Percentiles rank a stretch among this genome's conserved stretches.
Evolutionary conservation across 2,329 filamentous ascomycete genomes (phyloP).

Genomic region (Geosmithia flava): DNA sequence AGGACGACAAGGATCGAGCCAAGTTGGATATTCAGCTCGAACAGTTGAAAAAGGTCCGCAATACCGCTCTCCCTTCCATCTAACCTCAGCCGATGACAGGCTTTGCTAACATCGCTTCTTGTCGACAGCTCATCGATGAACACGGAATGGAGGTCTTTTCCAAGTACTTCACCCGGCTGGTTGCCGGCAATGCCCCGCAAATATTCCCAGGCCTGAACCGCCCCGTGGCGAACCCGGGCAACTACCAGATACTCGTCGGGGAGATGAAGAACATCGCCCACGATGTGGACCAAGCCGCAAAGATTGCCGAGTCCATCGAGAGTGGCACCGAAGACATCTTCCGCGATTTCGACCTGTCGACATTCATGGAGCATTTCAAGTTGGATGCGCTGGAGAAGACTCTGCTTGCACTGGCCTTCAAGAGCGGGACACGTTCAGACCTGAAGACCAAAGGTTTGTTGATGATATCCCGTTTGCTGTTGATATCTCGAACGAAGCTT

Average conservation of each 20-base stretch:
- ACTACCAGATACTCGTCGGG: conserved; percentile 67
- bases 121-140: conserved; percentile 72
- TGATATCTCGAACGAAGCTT: not conserved
- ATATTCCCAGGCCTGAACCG: conserved; percentile 77
- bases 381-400: conserved; percentile 81
- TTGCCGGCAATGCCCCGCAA: conserved; percentile 80
- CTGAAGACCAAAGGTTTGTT: conserved; percentile 78
- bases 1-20: conserved; percentile 77
- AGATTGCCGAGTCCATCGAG: conserved; percentile 90
- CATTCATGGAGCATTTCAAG: conserved; percentile 93
- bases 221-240: conserved; percentile 62
- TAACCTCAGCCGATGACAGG: not conserved
- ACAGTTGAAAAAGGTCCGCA: conserved; percentile 76
- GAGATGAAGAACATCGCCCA: conserved; percentile 81
- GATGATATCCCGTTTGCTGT: conserved; percentile 1
- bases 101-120: conserved; percentile 1
- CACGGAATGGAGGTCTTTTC: conserved; percentile 99
- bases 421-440: conserved; percentile 66
- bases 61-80: not conserved
- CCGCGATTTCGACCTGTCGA: conserved; percentile 89
- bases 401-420: conserved; percentile 79
- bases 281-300: conserved; percentile 71
- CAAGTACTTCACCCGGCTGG: conserved; percentile 87
- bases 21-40: conserved; percentile 92
- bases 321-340: conserved; percentile 85